Percentiles rank a stretch among this genome's conserved stretches.
phyloP scores from a whole-genome alignment of 495 filamentous ascomycete genomes.

The Penicillium antarcticum region DNA sequence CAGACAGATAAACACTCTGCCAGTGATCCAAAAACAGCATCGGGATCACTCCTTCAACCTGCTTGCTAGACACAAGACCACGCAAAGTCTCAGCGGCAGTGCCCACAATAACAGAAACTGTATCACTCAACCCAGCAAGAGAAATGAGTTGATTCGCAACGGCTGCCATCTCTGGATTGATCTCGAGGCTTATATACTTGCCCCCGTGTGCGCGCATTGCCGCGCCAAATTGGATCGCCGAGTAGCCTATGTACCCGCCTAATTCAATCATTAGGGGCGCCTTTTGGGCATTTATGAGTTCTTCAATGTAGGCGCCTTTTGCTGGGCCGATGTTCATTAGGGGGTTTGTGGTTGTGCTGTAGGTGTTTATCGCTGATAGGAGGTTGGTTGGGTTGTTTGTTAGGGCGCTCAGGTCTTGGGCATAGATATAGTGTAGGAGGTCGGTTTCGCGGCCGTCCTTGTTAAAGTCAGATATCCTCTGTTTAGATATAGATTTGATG shows the following conservation, averaged over 20 bases:
- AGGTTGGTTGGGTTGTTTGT: constrained; percentile 54
- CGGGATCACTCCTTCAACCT: too few species aligned
- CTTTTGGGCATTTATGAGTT: constrained; percentile 54
- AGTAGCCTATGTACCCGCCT: constrained; percentile 72
- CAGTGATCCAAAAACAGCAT: constrained; percentile 34
- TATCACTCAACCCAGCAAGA: constrained; percentile 62
- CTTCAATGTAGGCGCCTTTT: constrained; percentile 61
- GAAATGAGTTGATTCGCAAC: constrained; percentile 58
- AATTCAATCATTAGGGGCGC: constrained; percentile 62
- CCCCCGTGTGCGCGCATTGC: constrained; percentile 52
- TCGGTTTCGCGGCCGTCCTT: constrained; percentile 67
- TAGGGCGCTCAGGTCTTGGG: constrained; percentile 45
- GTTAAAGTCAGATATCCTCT: neutral
- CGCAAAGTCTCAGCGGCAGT: constrained; percentile 19
- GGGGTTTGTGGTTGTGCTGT: constrained; percentile 56
- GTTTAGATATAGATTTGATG: too few species aligned
- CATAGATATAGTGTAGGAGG: constrained; percentile 59
- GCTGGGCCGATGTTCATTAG: constrained; percentile 70
- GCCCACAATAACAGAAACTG: constrained; percentile 64
- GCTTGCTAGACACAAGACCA: too few species aligned
- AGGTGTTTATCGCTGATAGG: constrained; percentile 63
- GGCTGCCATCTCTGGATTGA: constrained; percentile 63
- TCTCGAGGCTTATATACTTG: constrained; percentile 61
- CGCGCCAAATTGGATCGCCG: constrained; percentile 60
- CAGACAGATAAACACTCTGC: constrained; percentile 28